Base-by-base conservation (phyloP, 148 eudicot species). In the Simmondsia chinensis region DNA sequence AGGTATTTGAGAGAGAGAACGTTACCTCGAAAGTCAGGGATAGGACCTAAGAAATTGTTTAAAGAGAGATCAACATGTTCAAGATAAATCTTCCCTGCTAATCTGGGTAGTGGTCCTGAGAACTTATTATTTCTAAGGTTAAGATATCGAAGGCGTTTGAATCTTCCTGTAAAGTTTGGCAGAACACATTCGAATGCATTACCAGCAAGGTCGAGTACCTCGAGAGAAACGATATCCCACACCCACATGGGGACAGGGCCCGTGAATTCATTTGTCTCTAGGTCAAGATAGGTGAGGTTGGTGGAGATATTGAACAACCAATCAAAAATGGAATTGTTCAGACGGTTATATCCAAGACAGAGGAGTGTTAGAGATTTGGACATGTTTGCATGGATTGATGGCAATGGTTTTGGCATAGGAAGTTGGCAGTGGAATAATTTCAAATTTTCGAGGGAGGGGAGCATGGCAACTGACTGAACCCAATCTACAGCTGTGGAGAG, bases 341-440 rank as follows among this genome's bases (percentile, higher is more conserved):
- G 45, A 25, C 40, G 23, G 29, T 63, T 70, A 16, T 18, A 20
- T 48, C 70, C 60, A 28, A 65, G 49, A 41, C 65, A 65, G 37
- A 34, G 12, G 7, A 15, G 21, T 20, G 9, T 41, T 29, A 30
- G 42, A 24, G 7, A 61, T 33, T 31, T n/a, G n/a, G n/a, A n/a
- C n/a, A n/a, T n/a, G n/a, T n/a, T n/a, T n/a, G n/a, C n/a, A n/a
- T n/a, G n/a, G n/a, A n/a, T n/a, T n/a, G n/a, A n/a, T n/a, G n/a
- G n/a, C n/a, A n/a, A n/a, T n/a, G n/a, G n/a, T n/a, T n/a, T n/a
- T n/a, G n/a, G n/a, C n/a, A n/a, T n/a, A n/a, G n/a, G n/a, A n/a
- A n/a, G n/a, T n/a, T n/a, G n/a, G n/a, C n/a, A n/a, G n/a, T n/a
- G n/a, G n/a, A n/a, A n/a, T n/a, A n/a, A n/a, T n/a, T n/a, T n/a